phyloP scores from a whole-genome alignment of 345 rosid genomes.

The Eucalyptus tenuipes region DNA sequence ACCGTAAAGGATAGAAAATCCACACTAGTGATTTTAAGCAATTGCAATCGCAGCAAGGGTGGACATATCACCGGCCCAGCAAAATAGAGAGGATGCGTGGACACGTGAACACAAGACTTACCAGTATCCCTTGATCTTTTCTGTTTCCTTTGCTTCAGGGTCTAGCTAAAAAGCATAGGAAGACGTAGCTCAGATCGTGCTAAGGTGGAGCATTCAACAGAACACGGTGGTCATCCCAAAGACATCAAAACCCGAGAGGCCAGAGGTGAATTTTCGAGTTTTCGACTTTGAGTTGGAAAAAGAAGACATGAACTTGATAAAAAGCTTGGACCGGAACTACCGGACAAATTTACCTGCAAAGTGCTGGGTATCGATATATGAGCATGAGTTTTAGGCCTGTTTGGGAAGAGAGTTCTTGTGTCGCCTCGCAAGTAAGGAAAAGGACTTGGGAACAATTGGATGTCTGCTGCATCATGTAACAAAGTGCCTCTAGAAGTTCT shows the following conservation, averaged over 20 bases:
- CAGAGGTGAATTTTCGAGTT: constrained; percentile 50
- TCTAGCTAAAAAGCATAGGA: constrained; percentile 61
- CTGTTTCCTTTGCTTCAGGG: constrained; percentile 15
- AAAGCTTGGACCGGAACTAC: constrained; percentile 40
- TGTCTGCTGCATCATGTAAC: background rate
- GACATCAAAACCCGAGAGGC: constrained; percentile 49
- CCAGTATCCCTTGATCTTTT: background rate
- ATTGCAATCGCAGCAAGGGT: background rate
- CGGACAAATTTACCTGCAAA: constrained; percentile 68
- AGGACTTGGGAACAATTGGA: background rate
- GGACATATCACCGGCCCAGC: background rate
- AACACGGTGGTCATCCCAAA: constrained; percentile 73
- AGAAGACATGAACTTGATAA: constrained; percentile 66
- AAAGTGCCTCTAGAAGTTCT: background rate
- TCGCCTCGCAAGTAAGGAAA: background rate
- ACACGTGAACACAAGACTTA: background rate
- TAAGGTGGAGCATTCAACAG: constrained; percentile 71
- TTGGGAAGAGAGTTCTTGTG: background rate
- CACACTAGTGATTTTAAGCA: background rate
- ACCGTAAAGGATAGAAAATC: background rate
- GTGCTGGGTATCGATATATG: constrained; percentile 66
- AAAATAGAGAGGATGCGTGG: background rate
- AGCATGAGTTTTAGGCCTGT: constrained; percentile 15
- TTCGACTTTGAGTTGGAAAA: constrained; percentile 46
- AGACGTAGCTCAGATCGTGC: constrained; percentile 66